Base-by-base conservation (phyloP, 176 grass and related monocot species). In the Eleusine coracana region DNA sequence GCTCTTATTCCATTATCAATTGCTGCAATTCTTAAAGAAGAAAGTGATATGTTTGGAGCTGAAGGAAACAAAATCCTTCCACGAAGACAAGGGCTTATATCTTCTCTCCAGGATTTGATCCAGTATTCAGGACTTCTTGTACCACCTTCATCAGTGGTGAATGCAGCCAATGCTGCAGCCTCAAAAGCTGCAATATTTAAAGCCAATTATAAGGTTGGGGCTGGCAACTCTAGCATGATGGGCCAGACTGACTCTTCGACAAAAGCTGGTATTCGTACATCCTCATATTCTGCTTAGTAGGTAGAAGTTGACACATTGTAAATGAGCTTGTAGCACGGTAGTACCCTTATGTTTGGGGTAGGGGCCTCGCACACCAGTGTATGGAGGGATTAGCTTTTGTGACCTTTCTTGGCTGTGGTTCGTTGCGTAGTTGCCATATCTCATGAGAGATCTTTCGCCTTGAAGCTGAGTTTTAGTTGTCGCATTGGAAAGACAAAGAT, bases 51-150 rank as follows among this genome's bases (percentile, higher is more conserved):
- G 38, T 23, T 44, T 80, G 80, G 68, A 81, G 41, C 70, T 65
- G 83, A 89, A 83, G 89, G 70, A 78, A 90, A 73, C 38, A 87
- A 87, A 75, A 75, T 64, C 86, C 81, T 86, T 83, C 86, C 88
- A 55, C 91, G 73, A 88, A 90, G 73, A 82, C 87, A 90, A 87
- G 96, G 89, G 69, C 88, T 99, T 77, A 61, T 96, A 55, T 91
- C 89, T 74, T 93, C 89, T 79, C 96, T 99, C 70, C 91, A 99
- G 91, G 84, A 88, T 84, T 84, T 99, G 77, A 86, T 84, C 10
- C 96, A 94, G 79, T 96, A 92, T 88, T 88, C 93, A 70, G 84
- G 89, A 79, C 93, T 99, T 76, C 89, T 99, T 42, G 92, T 83
- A 44, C 87, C 96, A 73, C 96, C 96, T 88, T 87, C 87, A 68